Conservation (phyloP, 1,139 yeast genomes). For the Ashbya aceris region DNA sequence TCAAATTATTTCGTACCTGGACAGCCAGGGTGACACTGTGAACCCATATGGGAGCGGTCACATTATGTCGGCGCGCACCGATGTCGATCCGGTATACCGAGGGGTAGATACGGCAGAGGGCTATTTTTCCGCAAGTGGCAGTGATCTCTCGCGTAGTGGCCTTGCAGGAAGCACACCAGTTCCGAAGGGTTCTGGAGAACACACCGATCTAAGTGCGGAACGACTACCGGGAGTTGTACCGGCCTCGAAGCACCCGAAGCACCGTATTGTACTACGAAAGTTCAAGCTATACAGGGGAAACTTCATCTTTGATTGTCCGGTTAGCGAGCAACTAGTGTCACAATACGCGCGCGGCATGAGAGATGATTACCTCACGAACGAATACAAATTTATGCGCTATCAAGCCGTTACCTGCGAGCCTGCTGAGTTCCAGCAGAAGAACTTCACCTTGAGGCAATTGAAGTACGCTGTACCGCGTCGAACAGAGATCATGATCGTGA, state of each 20-base stretch:
- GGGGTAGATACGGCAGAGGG: neutral
- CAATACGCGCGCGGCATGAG: constrained; percentile 34
- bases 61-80: neutral
- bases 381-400: constrained; percentile 70
- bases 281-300: constrained; percentile 42
- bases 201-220: too few relatives aligned
- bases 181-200: neutral
- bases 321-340: constrained; percentile 45
- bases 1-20: constrained; percentile 28
- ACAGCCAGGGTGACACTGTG: constrained; percentile 28
- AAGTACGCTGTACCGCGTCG: constrained; percentile 59
- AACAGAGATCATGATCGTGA: constrained; percentile 79
- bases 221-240: neutral
- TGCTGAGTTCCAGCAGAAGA: constrained; percentile 62
- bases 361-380: constrained; percentile 48
- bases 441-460: constrained; percentile 71
- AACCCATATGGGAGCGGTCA: constrained; percentile 22
- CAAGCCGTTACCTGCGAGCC: constrained; percentile 83
- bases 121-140: constrained; percentile 1
- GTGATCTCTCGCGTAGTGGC: constrained; percentile 3
- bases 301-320: constrained; percentile 59
- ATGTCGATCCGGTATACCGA: neutral
- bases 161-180: neutral
- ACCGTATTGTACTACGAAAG: constrained; percentile 22
- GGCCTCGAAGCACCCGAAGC: neutral